Conservation (phyloP, 2,329 filamentous ascomycete genomes). For the Paradendryphiella salina region DNA sequence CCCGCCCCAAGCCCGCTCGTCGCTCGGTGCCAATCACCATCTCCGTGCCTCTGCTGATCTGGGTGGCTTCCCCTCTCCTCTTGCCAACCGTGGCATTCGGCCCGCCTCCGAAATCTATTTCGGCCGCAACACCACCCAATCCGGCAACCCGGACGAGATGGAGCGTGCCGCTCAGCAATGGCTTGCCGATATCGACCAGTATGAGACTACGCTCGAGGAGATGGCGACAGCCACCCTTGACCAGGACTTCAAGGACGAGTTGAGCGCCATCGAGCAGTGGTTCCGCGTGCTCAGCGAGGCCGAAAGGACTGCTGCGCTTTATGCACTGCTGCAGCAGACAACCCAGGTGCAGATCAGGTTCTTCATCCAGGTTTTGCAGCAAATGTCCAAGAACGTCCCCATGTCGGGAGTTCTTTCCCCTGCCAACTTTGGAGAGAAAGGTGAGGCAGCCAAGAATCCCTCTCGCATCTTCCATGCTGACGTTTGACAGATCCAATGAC, state of each 20-base stretch:
- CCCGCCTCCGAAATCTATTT: constrained; percentile 93
- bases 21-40: constrained; percentile 77
- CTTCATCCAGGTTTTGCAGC: constrained; percentile 97
- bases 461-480: constrained; percentile 19
- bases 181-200: constrained; percentile 98
- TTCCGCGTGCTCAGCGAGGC: constrained; percentile 96
- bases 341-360: constrained; percentile 99
- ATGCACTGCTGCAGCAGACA: constrained; percentile 94
- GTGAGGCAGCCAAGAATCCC: constrained; percentile 53
- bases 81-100: constrained; percentile 77
- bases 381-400: constrained; percentile 98
- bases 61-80: constrained; percentile 75
- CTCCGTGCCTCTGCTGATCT: constrained; percentile 96
- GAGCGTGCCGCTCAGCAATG: constrained; percentile 97
- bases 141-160: constrained; percentile 76
- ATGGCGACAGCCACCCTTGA: constrained; percentile 99
- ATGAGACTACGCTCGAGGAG: constrained; percentile 97
- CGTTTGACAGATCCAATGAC: constrained; percentile 82
- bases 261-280: constrained; percentile 99
- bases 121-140: constrained; percentile 70
- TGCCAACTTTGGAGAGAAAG: constrained; percentile 90
- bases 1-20: constrained; percentile 74
- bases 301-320: constrained; percentile 91
- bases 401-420: constrained; percentile 96
- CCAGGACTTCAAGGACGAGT: constrained; percentile 98